Base-by-base conservation (phyloP, 1,284 basidiomycete genomes). In the Wallemia hederae region DNA sequence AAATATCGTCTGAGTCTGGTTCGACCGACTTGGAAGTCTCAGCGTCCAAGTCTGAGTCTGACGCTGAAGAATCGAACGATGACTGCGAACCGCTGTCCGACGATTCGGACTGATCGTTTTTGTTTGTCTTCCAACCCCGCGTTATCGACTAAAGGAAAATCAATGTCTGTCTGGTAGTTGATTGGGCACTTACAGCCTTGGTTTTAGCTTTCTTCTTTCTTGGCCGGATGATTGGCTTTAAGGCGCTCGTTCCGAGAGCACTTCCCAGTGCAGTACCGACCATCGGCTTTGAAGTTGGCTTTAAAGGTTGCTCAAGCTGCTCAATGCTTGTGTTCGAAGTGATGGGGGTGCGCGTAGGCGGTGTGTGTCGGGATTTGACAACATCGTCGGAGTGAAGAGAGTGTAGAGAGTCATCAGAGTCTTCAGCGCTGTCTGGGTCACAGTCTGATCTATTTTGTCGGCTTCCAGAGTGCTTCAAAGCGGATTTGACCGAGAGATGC, bases 401-500 rank as follows among this genome's bases (percentile, higher is more conserved):
- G 24, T 33, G 59, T 55, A 55, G 59, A 27, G 55, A 60, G 59
- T 61, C 63, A 26, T 60, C 63, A 7, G 71, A 71, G 55, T 72
- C 74, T 25, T 72, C 72, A 22, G 69, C 69, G 15, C 71, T 72
- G n/a, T 69, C 68, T 19, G 70, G 69, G 28, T 65, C 63, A n/a
- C 64, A 17, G 62, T 9, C 65, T 24, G 25, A 26, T 28, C 27
- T 22, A 3, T 58, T 61, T 57, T n/a, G n/a, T n/a, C 27, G 59
- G 61, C 34, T 63, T 57, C 34, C 27, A 60, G 33, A 29, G 27
- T 28, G 39, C 55, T 31, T 59, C 29, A 31, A 33, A 60, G 83
- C 66, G 22, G 73, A 71, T 60, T 74, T 76, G 39, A 81, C 72
- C 56, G 78, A 73, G 61, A 75, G 73, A 65, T 83, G 78, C 67